A percentile compares a stretch with the other conserved stretches of the same genome.
These are phyloP conservation scores for Colletotrichum shisoi DNA, from an alignment of 2,329 filamentous ascomycete genomes.

Conservation along the genomic window DNA sequence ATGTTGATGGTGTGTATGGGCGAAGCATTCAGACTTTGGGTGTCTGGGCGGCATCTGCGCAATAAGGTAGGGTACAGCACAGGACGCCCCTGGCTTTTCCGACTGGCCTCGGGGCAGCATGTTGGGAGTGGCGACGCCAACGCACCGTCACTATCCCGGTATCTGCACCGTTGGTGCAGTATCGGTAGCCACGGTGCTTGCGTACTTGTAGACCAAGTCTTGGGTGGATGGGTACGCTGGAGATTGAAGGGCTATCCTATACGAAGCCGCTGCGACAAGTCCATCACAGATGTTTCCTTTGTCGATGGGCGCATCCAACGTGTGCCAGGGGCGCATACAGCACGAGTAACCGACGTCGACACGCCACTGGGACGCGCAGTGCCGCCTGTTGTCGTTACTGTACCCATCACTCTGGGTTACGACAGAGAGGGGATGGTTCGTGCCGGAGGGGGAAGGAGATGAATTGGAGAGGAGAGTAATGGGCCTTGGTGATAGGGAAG, in stretches of 20 bases:
- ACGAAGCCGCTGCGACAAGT: constrained; percentile 2
- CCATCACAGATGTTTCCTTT: constrained; percentile 17
- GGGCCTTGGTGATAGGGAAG: constrained; percentile 20
- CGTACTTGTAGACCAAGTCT: neutral
- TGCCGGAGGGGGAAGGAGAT: constrained; percentile 16
- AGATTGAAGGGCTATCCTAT: neutral
- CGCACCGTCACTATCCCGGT: neutral
- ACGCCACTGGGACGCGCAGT: constrained; percentile 18
- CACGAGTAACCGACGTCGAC: constrained; percentile 11
- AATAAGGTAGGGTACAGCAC: neutral
- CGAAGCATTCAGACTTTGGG: constrained; percentile 22
- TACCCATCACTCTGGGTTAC: constrained; percentile 16
- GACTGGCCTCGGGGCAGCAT: constrained; percentile 1
- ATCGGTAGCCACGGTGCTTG: neutral
- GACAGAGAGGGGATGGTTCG: constrained; percentile 15
- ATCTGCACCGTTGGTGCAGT: neutral
- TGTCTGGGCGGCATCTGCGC: neutral
- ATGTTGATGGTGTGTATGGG: constrained; percentile 28
- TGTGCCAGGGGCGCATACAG: constrained; percentile 24
- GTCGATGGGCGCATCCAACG: neutral
- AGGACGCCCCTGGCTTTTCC: constrained; percentile 1
- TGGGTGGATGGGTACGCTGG: neutral
- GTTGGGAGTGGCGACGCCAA: constrained; percentile 2
- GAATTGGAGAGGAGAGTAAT: neutral
- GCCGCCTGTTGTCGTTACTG: constrained; percentile 24